phyloP scores from a whole-genome alignment of 1,284 basidiomycete genomes.

The Rhodotorula mucilaginosa region DNA sequence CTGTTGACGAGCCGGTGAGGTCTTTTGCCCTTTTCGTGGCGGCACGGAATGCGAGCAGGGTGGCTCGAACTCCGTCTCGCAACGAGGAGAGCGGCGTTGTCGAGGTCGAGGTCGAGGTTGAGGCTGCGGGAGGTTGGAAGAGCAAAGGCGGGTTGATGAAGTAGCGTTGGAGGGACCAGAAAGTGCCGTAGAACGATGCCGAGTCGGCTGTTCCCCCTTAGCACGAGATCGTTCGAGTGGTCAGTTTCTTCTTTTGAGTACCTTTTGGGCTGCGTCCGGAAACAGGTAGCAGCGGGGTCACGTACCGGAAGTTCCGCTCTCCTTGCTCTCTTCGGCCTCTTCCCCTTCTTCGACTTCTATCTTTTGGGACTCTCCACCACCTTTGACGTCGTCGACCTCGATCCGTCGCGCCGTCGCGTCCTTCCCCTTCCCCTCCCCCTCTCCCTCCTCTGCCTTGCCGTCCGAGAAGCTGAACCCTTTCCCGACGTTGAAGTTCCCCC shows the following conservation, averaged over 20 bases:
- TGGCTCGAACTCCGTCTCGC: slow-evolving; percentile 64
- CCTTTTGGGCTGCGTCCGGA: too few species aligned
- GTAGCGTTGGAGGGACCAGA: slow-evolving; percentile 70
- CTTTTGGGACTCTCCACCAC: neutral
- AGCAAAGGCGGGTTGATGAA: slow-evolving; percentile 45
- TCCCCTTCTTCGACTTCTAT: slow-evolving; percentile 5
- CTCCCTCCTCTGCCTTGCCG: slow-evolving; percentile 21
- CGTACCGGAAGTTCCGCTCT: slow-evolving; percentile 4
- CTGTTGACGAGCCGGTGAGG: slow-evolving; percentile 27
- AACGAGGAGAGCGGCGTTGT: slow-evolving; percentile 56
- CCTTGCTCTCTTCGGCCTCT: slow-evolving; percentile 3
- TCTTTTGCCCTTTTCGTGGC: slow-evolving; percentile 70
- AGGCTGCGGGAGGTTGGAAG: slow-evolving; percentile 24
- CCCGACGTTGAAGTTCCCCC: slow-evolving; percentile 71
- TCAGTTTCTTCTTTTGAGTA: too few species aligned
- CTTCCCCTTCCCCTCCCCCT: slow-evolving; percentile 8
- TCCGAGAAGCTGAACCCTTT: slow-evolving; percentile 49
- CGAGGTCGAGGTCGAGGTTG: neutral
- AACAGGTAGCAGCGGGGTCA: too few species aligned
- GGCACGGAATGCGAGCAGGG: slow-evolving; percentile 73
- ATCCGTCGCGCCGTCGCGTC: slow-evolving; percentile 3
- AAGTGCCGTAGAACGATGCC: slow-evolving; percentile 67
- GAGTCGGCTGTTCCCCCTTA: slow-evolving; percentile 11
- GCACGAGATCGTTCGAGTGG: too few species aligned
- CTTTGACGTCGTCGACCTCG: slow-evolving; percentile 3